phyloP scores from a whole-genome alignment of 2,329 filamentous ascomycete genomes.

The Delphinella strobiligena region DNA sequence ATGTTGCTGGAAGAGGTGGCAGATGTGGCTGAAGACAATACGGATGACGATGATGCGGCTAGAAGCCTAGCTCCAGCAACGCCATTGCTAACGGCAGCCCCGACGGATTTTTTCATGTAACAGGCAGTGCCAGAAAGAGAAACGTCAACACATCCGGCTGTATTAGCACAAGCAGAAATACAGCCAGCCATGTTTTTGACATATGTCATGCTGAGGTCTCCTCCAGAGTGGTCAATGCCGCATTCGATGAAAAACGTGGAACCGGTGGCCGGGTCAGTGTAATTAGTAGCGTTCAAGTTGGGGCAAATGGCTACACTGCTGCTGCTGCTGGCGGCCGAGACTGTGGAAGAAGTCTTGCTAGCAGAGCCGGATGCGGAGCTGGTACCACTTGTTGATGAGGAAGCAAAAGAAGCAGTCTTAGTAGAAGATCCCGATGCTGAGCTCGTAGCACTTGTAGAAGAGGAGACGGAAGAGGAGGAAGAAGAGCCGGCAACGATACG shows the following conservation, averaged over 20 bases:
- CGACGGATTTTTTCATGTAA: conserved; percentile 20
- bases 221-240: conserved; percentile 20
- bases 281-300: conserved; percentile 12
- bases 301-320: conserved; percentile 10
- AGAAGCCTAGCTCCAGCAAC: conserved; percentile 30
- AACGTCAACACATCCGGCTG: conserved; percentile 20
- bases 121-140: conserved; percentile 19
- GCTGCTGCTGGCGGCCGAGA: conserved; percentile 1
- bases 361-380: conserved; percentile 2
- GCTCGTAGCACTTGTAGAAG: conserved; percentile 2
- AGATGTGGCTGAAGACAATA: too few relatives aligned
- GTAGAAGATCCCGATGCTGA: background rate
- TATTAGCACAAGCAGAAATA: conserved; percentile 19
- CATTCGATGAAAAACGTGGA: conserved; percentile 18
- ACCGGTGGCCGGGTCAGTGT: conserved; percentile 11
- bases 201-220: conserved; percentile 15
- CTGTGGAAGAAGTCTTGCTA: conserved; percentile 1
- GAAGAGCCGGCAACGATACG: conserved; percentile 1
- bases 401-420: background rate
- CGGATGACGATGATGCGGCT: conserved; percentile 46
- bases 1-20: too few relatives aligned
- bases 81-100: conserved; percentile 10
- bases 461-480: conserved; percentile 1
- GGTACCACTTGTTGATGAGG: background rate
- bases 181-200: conserved; percentile 17